These are phyloP conservation scores for Stylosanthes scabra DNA, from an alignment of 331 rosid genomes.

Conservation along the genomic window DNA sequence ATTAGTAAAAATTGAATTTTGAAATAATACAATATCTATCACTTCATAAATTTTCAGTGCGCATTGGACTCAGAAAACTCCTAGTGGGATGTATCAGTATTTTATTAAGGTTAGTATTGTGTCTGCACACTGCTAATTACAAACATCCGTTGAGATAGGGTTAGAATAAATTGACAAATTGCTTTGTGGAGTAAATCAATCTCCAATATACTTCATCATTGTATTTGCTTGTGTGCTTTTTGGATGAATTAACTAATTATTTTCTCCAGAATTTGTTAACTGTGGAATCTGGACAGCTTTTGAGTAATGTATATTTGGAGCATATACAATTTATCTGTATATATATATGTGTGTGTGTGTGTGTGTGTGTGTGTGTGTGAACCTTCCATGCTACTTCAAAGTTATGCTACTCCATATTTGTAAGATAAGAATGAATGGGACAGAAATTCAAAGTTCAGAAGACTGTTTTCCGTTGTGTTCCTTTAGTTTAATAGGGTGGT, in stretches of 20 bases:
- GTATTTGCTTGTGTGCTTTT: background rate
- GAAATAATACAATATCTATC: conserved; percentile 13
- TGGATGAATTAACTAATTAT: background rate
- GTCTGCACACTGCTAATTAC: conserved; percentile 20
- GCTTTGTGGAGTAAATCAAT: background rate
- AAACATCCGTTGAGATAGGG: background rate
- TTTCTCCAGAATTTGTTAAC: background rate
- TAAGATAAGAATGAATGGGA: background rate
- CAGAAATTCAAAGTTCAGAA: background rate
- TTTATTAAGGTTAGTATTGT: conserved; percentile 81
- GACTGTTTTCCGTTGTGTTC: background rate
- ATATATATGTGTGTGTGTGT: background rate
- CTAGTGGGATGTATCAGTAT: conserved; percentile 91
- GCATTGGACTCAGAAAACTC: conserved; percentile 80
- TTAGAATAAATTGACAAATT: conserved; percentile 13
- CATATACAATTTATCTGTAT: too few species aligned
- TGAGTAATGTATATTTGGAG: background rate
- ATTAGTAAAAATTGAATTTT: conserved; percentile 8
- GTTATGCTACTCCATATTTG: too few species aligned
- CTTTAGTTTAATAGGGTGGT: background rate
- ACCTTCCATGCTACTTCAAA: background rate
- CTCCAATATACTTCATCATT: background rate
- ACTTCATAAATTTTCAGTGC: conserved; percentile 57
- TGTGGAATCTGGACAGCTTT: background rate
- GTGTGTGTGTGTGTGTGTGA: background rate